Conservation (phyloP, 257 asterid species). For the Dorcoceras hygrometricum region DNA sequence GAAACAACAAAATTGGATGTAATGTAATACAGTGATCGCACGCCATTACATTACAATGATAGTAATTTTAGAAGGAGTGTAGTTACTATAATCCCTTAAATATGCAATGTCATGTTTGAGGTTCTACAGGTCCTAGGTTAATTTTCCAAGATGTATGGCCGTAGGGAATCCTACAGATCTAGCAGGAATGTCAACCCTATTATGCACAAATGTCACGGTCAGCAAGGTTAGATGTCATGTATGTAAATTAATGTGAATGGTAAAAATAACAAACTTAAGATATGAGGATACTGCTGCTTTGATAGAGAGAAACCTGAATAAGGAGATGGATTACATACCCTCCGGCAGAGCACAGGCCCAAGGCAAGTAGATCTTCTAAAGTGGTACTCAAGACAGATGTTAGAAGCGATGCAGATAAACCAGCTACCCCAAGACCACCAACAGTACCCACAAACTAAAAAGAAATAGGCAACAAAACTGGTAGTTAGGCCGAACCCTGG, state of each 20-base stretch:
- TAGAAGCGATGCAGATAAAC: slow-evolving; percentile 88
- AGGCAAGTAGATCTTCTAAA: slow-evolving; percentile 89
- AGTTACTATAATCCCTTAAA: neutral
- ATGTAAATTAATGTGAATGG: neutral
- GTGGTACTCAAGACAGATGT: slow-evolving; percentile 86
- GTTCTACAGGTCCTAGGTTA: neutral
- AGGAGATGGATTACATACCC: slow-evolving; percentile 50
- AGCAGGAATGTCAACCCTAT: neutral
- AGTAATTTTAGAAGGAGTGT: neutral
- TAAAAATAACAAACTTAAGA: neutral
- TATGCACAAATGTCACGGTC: neutral
- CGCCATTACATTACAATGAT: neutral
- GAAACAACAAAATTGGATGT: neutral
- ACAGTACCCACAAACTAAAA: slow-evolving; percentile 75
- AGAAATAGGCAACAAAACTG: slow-evolving; percentile 22
- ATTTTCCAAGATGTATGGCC: neutral
- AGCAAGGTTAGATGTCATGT: neutral
- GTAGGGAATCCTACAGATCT: neutral
- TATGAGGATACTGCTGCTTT: neutral
- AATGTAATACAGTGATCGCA: neutral
- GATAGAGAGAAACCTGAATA: slow-evolving; percentile 11
- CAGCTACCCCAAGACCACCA: slow-evolving; percentile 95
- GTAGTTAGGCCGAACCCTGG: neutral
- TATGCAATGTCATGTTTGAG: neutral
- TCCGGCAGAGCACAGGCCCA: slow-evolving; percentile 96